phyloP scores from a whole-genome alignment of 352 stramenopile species.

The Pythium oligandrum region DNA sequence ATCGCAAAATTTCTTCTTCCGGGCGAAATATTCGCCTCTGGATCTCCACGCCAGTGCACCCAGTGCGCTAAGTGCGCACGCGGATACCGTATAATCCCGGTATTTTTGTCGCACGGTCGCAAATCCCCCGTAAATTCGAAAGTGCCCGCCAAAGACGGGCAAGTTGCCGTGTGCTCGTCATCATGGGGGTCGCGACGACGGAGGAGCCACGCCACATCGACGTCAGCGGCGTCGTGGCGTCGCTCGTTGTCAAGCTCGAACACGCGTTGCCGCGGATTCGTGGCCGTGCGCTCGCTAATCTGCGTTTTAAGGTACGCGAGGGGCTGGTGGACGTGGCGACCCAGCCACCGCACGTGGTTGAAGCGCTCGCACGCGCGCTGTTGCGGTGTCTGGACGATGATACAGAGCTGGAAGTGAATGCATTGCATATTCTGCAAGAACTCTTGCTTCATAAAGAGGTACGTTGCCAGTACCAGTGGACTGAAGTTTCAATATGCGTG shows the following conservation, averaged over 20 bases:
- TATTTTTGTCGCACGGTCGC: too few relatives aligned
- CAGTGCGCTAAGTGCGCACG: too few relatives aligned
- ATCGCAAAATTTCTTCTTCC: too few relatives aligned
- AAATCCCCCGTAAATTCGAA: too few relatives aligned
- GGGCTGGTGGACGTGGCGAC: conserved; percentile 27
- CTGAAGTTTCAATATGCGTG: too few relatives aligned
- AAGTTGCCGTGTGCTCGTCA: too few relatives aligned
- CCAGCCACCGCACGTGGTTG: conserved; percentile 28
- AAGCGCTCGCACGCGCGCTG: conserved; percentile 26
- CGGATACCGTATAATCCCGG: too few relatives aligned
- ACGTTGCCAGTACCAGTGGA: too few relatives aligned
- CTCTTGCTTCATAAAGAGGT: conserved; percentile 16
- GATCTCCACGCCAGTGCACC: too few relatives aligned
- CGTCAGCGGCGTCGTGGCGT: conserved; percentile 14
- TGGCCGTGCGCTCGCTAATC: conserved; percentile 42
- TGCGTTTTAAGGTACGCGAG: conserved; percentile 68
- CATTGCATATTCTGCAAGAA: conserved; percentile 51
- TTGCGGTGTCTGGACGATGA: conserved; percentile 31
- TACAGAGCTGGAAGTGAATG: conserved; percentile 33
- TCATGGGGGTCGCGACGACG: too few relatives aligned
- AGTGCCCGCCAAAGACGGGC: too few relatives aligned
- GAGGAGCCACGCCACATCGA: not conserved
- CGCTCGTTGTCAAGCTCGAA: conserved; percentile 52
- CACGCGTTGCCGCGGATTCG: conserved; percentile 62
- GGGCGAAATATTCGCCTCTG: too few relatives aligned